Evolutionary conservation across 2,329 filamentous ascomycete genomes (phyloP).

Genomic region (Ophiostoma sp.): DNA sequence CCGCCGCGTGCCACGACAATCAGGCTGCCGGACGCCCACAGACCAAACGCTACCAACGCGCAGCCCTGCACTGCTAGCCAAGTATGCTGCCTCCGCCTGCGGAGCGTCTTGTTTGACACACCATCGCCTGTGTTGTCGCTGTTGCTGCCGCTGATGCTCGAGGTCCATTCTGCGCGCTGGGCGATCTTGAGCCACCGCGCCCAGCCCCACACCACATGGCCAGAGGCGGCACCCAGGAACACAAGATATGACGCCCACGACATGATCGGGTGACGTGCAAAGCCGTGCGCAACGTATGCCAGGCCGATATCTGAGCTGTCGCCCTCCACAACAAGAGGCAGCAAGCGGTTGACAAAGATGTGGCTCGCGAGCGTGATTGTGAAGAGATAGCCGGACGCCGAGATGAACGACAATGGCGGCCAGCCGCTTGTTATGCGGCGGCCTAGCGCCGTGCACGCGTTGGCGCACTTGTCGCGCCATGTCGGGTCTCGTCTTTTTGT

Average conservation of each 20-base stretch:
- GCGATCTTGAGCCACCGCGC: slow-evolving; percentile 72
- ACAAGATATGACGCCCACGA: slow-evolving; percentile 65
- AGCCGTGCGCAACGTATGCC: slow-evolving; percentile 78
- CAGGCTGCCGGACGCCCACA: slow-evolving; percentile 81
- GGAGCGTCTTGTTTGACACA: slow-evolving; percentile 41
- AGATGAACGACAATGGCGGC: slow-evolving; percentile 66
- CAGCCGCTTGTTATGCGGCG: slow-evolving; percentile 41
- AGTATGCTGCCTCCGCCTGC: slow-evolving; percentile 49
- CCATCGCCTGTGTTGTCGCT: slow-evolving; percentile 21
- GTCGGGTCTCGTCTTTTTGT: background rate
- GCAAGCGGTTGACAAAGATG: slow-evolving; percentile 65
- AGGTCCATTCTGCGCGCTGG: slow-evolving; percentile 48
- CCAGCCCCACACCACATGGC: slow-evolving; percentile 78
- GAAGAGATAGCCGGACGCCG: slow-evolving; percentile 66
- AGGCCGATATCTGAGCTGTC: slow-evolving; percentile 82
- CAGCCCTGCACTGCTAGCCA: slow-evolving; percentile 68
- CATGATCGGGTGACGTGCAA: slow-evolving; percentile 61
- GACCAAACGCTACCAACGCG: slow-evolving; percentile 48
- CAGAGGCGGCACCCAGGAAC: slow-evolving; percentile 61
- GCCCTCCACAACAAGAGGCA: slow-evolving; percentile 72
- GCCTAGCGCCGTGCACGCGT: background rate
- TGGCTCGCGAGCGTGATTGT: slow-evolving; percentile 63
- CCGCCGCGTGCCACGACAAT: slow-evolving; percentile 72
- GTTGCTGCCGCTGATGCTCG: slow-evolving; percentile 30
- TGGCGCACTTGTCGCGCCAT: background rate